These are phyloP conservation scores for Lepidium didymum DNA, from an alignment of 345 rosid species.

Conservation along the genomic window DNA sequence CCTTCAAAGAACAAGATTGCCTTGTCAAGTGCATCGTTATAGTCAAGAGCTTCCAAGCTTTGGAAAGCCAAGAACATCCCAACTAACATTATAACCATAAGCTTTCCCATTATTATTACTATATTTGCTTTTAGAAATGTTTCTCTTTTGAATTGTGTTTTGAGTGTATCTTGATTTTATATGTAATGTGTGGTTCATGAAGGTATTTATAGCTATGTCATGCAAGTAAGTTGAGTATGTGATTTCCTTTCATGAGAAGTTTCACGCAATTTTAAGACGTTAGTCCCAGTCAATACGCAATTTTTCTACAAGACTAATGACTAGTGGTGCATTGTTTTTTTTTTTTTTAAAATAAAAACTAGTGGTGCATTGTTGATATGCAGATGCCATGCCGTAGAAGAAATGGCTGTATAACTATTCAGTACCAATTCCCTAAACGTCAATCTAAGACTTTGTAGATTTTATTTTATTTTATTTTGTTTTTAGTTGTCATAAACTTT, in stretches of 20 bases:
- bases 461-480: too few relatives aligned
- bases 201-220: slow-evolving; percentile 19
- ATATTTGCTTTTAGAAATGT: neutral
- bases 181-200: neutral
- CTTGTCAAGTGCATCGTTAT: slow-evolving; percentile 51
- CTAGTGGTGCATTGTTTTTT: too few relatives aligned
- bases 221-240: slow-evolving; percentile 24
- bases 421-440: too few relatives aligned
- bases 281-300: too few relatives aligned
- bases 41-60: slow-evolving; percentile 30
- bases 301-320: too few relatives aligned
- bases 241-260: neutral
- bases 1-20: slow-evolving; percentile 75
- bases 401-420: too few relatives aligned
- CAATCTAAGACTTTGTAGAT: too few relatives aligned
- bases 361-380: too few relatives aligned
- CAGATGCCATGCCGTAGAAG: too few relatives aligned
- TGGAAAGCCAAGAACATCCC: slow-evolving; percentile 5
- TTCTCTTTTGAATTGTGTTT: slow-evolving; percentile 4
- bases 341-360: too few relatives aligned
- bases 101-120: slow-evolving; percentile 18
- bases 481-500: too few relatives aligned
- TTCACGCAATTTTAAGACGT: slow-evolving; percentile 8
- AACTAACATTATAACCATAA: slow-evolving; percentile 13
- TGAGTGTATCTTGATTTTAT: neutral